Conservation (phyloP, 345 rosid species). For the Balakata baccata region DNA sequence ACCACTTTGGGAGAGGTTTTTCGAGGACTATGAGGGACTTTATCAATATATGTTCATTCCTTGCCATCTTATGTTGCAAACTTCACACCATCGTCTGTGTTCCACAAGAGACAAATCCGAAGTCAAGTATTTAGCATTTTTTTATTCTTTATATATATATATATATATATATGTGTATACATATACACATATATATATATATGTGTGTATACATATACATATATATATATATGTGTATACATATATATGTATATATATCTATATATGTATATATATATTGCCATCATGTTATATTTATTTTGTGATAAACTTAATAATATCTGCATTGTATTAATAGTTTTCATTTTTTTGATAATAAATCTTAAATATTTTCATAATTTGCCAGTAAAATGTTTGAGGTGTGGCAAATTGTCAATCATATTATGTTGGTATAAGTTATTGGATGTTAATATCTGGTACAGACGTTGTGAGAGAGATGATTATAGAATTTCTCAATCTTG, state of each 20-base stretch:
- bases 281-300: neutral
- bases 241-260: too few species aligned
- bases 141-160: neutral
- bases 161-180: too few species aligned
- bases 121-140: conserved; percentile 65
- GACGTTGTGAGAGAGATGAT: neutral
- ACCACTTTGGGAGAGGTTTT: conserved; percentile 90
- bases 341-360: neutral
- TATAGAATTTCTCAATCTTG: neutral
- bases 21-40: conserved; percentile 58
- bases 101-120: conserved; percentile 75
- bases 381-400: neutral
- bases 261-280: neutral
- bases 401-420: neutral
- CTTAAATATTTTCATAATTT: neutral
- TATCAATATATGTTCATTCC: conserved; percentile 72
- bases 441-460: neutral
- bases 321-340: neutral
- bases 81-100: conserved; percentile 55
- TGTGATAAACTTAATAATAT: neutral
- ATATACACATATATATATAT: too few species aligned
- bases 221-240: too few species aligned
- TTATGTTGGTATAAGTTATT: neutral
- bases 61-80: conserved; percentile 54
- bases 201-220: too few species aligned